Conservation (phyloP, 306 rosid genomes). For the Cucurbita pepo region DNA sequence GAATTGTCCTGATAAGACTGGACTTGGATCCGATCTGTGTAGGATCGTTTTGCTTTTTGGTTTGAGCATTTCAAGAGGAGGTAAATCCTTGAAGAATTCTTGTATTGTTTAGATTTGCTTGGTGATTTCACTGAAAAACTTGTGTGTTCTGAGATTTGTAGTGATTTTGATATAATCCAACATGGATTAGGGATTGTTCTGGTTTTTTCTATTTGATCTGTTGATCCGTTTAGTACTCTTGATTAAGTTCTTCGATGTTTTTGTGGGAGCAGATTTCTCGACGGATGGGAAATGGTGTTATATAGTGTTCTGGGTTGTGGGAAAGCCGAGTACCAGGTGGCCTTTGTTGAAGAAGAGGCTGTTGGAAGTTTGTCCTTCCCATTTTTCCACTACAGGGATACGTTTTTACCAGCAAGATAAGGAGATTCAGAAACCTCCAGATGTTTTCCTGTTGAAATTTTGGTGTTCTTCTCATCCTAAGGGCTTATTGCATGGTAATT, state of each 20-base stretch:
- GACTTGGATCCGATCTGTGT: constrained; percentile 40
- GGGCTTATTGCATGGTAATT: constrained; percentile 37
- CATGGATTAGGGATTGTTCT: neutral
- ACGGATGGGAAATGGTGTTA: constrained; percentile 62
- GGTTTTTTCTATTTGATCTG: neutral
- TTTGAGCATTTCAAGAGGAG: constrained; percentile 38
- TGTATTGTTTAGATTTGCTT: neutral
- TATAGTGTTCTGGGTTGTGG: constrained; percentile 41
- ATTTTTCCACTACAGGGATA: constrained; percentile 30
- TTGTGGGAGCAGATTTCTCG: constrained; percentile 18
- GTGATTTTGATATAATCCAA: neutral
- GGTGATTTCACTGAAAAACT: neutral
- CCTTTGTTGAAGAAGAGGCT: constrained; percentile 32
- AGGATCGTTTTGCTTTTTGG: constrained; percentile 40
- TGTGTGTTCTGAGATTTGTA: neutral
- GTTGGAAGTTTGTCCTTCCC: constrained; percentile 40
- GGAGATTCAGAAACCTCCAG: constrained; percentile 21
- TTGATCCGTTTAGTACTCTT: neutral
- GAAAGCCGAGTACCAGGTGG: constrained; percentile 33
- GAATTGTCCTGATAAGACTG: constrained; percentile 50
- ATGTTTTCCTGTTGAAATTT: constrained; percentile 39
- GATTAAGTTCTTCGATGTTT: neutral
- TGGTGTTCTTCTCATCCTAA: constrained; percentile 39
- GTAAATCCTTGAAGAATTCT: constrained; percentile 8
- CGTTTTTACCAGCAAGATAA: constrained; percentile 20